A percentile compares a stretch with the other conserved stretches of the same genome.
These are phyloP conservation scores for Capsicum chinense DNA, from an alignment of 257 asterid species.

Conservation along the genomic window DNA sequence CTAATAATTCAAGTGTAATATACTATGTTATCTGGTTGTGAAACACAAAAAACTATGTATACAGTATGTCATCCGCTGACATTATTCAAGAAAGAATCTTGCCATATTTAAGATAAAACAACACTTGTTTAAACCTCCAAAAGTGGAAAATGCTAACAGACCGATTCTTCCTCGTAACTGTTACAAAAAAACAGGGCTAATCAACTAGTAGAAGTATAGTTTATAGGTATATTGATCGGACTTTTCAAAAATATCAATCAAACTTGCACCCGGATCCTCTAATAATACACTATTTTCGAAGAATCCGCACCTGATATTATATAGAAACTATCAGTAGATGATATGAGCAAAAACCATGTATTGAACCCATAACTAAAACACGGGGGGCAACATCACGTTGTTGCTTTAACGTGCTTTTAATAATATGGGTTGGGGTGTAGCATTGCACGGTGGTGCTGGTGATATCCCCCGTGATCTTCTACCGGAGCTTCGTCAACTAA, in stretches of 20 bases:
- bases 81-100: background rate
- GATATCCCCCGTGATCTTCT: slow-evolving; percentile 70
- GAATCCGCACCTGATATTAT: too few species aligned
- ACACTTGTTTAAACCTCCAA: background rate
- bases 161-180: background rate
- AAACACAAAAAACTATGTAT: background rate
- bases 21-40: too few species aligned
- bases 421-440: slow-evolving; percentile 92
- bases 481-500: slow-evolving; percentile 65
- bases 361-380: background rate
- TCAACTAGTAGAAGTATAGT: background rate
- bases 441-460: slow-evolving; percentile 95
- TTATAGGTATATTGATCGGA: too few species aligned
- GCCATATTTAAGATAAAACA: background rate
- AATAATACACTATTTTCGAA: too few species aligned
- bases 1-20: too few species aligned
- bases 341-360: background rate
- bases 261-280: too few species aligned
- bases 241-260: too few species aligned
- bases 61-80: background rate
- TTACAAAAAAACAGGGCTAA: background rate
- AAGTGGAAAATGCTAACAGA: background rate
- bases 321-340: too few species aligned
- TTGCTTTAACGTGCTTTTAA: too few species aligned
- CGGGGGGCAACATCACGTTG: background rate